These are phyloP conservation scores for Naegleria lovaniensis DNA, from an alignment of 208 protist genomes.

Conservation along the genomic window DNA sequence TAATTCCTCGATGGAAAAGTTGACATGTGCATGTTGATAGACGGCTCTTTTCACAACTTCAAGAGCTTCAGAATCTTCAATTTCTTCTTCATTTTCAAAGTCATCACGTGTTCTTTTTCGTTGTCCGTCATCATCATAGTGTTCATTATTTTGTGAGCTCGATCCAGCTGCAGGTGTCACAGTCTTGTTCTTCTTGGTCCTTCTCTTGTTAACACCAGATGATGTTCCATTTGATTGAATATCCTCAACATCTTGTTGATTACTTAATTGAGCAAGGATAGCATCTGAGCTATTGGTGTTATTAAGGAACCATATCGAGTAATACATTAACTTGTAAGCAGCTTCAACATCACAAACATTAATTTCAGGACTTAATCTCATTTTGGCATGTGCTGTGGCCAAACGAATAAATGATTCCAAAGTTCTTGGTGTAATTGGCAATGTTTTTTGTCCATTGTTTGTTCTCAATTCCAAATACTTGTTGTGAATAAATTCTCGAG, in stretches of 20 bases:
- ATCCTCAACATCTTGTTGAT: not conserved
- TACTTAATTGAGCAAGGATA: not conserved
- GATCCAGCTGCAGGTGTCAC: too few species aligned
- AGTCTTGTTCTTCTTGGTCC: not conserved
- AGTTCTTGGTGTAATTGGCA: slow-evolving; percentile 84
- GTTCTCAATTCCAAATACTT: slow-evolving; percentile 78
- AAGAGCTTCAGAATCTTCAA: not conserved
- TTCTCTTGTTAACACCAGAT: not conserved
- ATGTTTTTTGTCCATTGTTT: slow-evolving; percentile 62
- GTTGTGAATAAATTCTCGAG: slow-evolving; percentile 67
- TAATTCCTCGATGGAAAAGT: not conserved
- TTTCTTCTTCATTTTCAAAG: not conserved
- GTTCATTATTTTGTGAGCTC: not conserved
- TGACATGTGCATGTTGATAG: not conserved
- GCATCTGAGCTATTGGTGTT: not conserved
- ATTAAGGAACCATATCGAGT: slow-evolving; percentile 11
- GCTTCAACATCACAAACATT: slow-evolving; percentile 70
- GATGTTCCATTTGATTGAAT: not conserved
- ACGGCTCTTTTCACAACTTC: not conserved
- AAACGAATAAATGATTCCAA: slow-evolving; percentile 94
- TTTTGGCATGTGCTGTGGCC: slow-evolving; percentile 85
- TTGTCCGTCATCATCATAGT: too few species aligned
- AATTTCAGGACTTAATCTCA: slow-evolving; percentile 69
- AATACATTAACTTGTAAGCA: slow-evolving; percentile 44
- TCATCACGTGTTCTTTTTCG: not conserved